Evolutionary conservation across 495 filamentous ascomycete genomes (phyloP).

Genomic region (Tuber borchii): DNA sequence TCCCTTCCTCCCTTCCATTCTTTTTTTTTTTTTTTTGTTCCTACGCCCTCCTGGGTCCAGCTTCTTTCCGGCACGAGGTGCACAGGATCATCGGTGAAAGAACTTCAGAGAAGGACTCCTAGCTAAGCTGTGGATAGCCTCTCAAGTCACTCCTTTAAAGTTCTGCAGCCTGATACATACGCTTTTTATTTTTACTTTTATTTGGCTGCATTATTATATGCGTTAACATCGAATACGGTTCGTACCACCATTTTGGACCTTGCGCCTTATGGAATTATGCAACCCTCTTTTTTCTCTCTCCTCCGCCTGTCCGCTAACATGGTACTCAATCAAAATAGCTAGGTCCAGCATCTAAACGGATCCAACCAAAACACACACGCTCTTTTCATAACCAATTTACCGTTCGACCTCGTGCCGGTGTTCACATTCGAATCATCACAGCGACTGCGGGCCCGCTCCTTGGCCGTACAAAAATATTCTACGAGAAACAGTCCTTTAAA

Average conservation of each 20-base stretch:
- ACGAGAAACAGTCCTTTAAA: not conserved
- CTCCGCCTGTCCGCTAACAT: conserved; percentile 23
- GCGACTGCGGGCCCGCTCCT: conserved; percentile 37
- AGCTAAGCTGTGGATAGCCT: conserved; percentile 38
- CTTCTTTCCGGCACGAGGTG: conserved; percentile 38
- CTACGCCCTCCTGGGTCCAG: conserved; percentile 20
- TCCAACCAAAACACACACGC: conserved; percentile 26
- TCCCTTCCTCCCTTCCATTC: conserved; percentile 1
- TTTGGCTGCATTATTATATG: conserved; percentile 39
- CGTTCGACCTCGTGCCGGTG: conserved; percentile 28
- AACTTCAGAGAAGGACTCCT: conserved; percentile 35
- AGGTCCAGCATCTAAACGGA: conserved; percentile 38
- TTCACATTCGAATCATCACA: conserved; percentile 34
- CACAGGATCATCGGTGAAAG: conserved; percentile 32
- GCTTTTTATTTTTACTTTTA: conserved; percentile 13
- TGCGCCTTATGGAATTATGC: conserved; percentile 24
- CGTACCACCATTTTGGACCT: conserved; percentile 27
- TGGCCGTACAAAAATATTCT: conserved; percentile 25
- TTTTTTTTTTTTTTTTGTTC: conserved; percentile 18
- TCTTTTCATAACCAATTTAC: conserved; percentile 33
- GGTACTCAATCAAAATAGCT: conserved; percentile 30
- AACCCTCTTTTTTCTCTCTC: conserved; percentile 12
- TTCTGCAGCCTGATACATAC: conserved; percentile 1
- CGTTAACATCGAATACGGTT: conserved; percentile 35
- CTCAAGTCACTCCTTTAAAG: conserved; percentile 37